Conservation (phyloP, 2,329 filamentous ascomycete genomes). For the Aureobasidium lini region DNA sequence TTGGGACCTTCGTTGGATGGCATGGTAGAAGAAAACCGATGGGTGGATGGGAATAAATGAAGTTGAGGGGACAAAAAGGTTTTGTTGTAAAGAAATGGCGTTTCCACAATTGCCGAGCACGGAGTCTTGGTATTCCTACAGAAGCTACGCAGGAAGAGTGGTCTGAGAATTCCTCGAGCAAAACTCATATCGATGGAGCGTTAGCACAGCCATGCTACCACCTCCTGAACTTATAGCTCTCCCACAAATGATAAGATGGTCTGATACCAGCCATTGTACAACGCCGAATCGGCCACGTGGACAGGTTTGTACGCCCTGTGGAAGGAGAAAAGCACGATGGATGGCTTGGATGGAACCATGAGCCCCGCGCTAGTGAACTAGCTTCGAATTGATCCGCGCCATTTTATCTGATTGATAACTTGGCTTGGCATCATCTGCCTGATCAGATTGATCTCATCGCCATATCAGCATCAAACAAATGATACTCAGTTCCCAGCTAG, state of each 20-base stretch:
- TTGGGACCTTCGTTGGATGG: not conserved
- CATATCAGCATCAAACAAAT: too few relatives aligned
- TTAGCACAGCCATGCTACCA: not conserved
- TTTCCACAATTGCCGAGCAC: not conserved
- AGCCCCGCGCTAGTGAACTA: not conserved
- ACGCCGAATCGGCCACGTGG: not conserved
- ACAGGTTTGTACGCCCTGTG: not conserved
- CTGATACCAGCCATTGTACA: not conserved
- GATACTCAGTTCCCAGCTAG: too few relatives aligned
- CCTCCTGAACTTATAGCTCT: not conserved
- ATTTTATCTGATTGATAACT: constrained; percentile 9
- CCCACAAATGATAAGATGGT: not conserved
- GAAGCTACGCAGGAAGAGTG: not conserved
- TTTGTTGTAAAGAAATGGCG: not conserved
- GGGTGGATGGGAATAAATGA: not conserved
- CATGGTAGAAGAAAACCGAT: not conserved
- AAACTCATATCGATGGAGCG: not conserved
- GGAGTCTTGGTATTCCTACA: not conserved
- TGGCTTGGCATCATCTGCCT: not conserved
- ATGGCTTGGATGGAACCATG: not conserved
- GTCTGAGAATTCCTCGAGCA: not conserved
- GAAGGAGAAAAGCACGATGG: not conserved
- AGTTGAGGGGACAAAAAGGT: not conserved
- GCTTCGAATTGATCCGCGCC: not conserved
- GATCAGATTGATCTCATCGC: not conserved